A percentile compares a stretch with the other conserved stretches of the same genome.
phyloP scores from a whole-genome alignment of 139 green algal genomes.

The Tetraselmis chui region DNA sequence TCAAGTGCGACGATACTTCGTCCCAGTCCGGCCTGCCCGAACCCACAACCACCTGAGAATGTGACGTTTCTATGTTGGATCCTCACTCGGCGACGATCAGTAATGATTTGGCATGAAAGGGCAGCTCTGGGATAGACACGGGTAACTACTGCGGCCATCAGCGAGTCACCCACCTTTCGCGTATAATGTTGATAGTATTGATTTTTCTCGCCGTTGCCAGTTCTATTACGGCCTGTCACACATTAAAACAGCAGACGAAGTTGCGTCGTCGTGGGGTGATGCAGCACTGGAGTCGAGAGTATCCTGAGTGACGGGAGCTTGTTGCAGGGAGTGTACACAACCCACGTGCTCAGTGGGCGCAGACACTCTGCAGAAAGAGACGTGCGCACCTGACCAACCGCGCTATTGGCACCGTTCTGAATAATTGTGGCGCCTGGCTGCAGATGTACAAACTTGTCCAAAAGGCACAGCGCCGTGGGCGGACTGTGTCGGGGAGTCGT shows the following conservation, averaged over 20 bases:
- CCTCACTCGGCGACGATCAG: no score
- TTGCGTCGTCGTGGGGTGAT: no score
- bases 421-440: slow-evolving; percentile 71
- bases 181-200: slow-evolving; percentile 80
- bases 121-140: no score
- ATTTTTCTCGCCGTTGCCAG: slow-evolving; percentile 61
- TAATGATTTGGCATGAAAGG: no score
- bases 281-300: no score
- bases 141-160: no score
- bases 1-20: slow-evolving; percentile 1
- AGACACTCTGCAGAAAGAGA: neutral
- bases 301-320: no score
- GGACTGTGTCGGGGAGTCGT: slow-evolving; percentile 43
- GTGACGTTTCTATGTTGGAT: no score
- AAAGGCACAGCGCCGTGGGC: slow-evolving; percentile 69
- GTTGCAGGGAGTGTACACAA: no score
- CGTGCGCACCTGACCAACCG: slow-evolving; percentile 59
- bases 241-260: no score
- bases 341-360: neutral
- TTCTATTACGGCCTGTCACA: slow-evolving; percentile 82
- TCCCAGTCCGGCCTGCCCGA: neutral
- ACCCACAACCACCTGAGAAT: no score
- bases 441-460: slow-evolving; percentile 76
- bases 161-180: slow-evolving; percentile 41
- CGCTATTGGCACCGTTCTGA: slow-evolving; percentile 83